Percentiles rank a stretch among this genome's conserved stretches.
Conservation (phyloP, 108 stramenopile species). For the Aurantiochytrium sp. region DNA sequence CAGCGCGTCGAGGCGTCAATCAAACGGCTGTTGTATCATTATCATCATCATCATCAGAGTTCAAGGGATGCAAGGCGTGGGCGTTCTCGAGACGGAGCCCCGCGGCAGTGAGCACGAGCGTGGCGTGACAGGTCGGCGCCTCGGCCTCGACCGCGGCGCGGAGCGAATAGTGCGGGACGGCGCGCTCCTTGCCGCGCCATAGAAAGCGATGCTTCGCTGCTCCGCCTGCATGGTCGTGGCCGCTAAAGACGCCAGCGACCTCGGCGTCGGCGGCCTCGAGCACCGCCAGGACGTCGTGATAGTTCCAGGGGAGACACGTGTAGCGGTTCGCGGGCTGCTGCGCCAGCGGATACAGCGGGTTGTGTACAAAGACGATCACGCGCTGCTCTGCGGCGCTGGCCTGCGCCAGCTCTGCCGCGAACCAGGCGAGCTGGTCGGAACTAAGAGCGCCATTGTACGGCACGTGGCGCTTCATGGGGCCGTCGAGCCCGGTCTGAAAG, state of each 20-base stretch:
- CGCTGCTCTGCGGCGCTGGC: not conserved
- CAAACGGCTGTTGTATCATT: no score
- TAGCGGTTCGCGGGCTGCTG: not conserved
- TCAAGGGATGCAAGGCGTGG: not conserved
- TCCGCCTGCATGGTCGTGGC: not conserved
- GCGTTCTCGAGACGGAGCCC: not conserved
- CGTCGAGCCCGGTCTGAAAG: slow-evolving; percentile 1
- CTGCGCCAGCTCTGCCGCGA: not conserved
- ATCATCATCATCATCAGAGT: no score
- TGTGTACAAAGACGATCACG: not conserved
- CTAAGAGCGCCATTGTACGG: slow-evolving; percentile 15
- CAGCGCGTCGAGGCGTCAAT: no score
- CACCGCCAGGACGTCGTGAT: not conserved
- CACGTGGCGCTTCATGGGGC: not conserved
- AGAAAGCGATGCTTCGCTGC: not conserved
- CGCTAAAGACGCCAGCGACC: not conserved
- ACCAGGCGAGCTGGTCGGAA: not conserved
- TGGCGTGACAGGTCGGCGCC: not conserved
- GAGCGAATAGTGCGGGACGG: not conserved
- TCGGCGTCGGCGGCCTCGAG: not conserved
- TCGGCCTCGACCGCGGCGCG: not conserved
- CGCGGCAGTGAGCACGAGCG: not conserved
- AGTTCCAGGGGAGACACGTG: slow-evolving; percentile 30
- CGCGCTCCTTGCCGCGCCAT: not conserved
- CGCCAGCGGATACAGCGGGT: not conserved